These are phyloP conservation scores for Telfairia occidentalis DNA, from an alignment of 331 rosid genomes.

Conservation along the genomic window DNA sequence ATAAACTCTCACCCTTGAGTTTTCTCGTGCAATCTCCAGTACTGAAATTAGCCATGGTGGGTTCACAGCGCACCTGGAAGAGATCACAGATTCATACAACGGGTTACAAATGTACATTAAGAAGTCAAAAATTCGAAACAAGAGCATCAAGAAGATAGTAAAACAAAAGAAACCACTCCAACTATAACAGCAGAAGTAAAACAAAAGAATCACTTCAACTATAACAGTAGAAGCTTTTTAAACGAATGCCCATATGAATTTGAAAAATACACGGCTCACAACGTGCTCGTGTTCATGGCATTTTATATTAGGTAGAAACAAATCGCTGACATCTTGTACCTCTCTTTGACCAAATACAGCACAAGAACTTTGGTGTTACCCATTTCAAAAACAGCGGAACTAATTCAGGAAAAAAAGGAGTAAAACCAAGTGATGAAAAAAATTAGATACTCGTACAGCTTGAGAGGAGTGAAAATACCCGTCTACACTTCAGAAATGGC, in stretches of 20 bases:
- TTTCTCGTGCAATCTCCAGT: constrained; percentile 91
- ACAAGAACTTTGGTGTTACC: background rate
- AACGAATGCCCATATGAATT: background rate
- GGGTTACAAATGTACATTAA: constrained; percentile 7
- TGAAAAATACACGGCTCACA: background rate
- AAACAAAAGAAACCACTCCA: constrained; percentile 22
- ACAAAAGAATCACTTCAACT: background rate
- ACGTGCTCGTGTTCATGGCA: background rate
- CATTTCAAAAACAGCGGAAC: background rate
- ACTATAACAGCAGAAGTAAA: constrained; percentile 21
- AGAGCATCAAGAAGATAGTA: background rate
- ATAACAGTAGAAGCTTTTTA: background rate
- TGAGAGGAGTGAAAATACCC: too few relatives aligned
- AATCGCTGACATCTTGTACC: constrained; percentile 23
- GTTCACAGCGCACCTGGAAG: constrained; percentile 72
- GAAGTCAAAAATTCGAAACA: background rate
- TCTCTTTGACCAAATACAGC: constrained; percentile 74
- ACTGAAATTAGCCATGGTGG: constrained; percentile 89
- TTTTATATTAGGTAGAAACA: background rate
- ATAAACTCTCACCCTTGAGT: constrained; percentile 81
- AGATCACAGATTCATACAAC: background rate
- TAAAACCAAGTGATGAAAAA: background rate
- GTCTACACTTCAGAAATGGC: too few relatives aligned
- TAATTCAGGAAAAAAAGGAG: background rate
- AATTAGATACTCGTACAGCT: too few relatives aligned